A percentile compares a stretch with the other conserved stretches of the same genome.
Evolutionary conservation across 495 filamentous ascomycete genomes (phyloP).

Genomic region (Penicillium ucsense): DNA sequence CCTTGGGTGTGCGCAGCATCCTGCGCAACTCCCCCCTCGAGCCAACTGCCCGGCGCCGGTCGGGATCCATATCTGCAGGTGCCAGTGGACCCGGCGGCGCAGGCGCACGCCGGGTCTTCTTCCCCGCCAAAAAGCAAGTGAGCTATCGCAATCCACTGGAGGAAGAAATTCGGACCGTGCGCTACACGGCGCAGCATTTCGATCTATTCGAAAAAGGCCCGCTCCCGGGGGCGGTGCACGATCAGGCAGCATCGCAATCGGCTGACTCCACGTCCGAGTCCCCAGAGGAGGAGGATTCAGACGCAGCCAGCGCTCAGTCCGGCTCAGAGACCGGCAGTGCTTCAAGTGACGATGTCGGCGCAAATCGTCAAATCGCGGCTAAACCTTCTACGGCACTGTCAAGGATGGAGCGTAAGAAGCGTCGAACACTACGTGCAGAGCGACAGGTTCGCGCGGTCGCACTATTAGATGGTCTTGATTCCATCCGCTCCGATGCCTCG

Average conservation of each 20-base stretch:
- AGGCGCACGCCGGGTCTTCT: conserved; percentile 38
- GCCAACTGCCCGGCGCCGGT: conserved; percentile 23
- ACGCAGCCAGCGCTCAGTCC: conserved; percentile 14
- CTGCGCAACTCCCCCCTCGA: conserved; percentile 63
- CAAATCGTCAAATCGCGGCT: conserved; percentile 3
- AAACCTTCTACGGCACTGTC: conserved; percentile 2
- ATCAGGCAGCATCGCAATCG: background rate
- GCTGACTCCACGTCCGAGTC: conserved; percentile 24
- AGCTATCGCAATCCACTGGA: conserved; percentile 42
- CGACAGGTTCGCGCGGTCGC: conserved; percentile 35
- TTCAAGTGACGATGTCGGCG: conserved; percentile 31
- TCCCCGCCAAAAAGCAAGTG: conserved; percentile 49
- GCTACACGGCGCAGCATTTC: conserved; percentile 41
- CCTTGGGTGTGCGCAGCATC: conserved; percentile 59
- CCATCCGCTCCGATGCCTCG: conserved; percentile 19
- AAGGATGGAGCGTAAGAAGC: conserved; percentile 26
- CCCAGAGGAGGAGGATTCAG: conserved; percentile 29
- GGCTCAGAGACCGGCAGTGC: conserved; percentile 29
- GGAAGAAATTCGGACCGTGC: conserved; percentile 44
- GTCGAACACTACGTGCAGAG: conserved; percentile 27
- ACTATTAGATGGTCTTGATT: conserved; percentile 27
- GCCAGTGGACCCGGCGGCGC: conserved; percentile 21
- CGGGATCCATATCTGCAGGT: conserved; percentile 30
- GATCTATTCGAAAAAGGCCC: conserved; percentile 11
- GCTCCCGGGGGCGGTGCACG: conserved; percentile 4